These are phyloP conservation scores for Globisporangium mamillatum DNA, from an alignment of 352 stramenopile genomes.

Conservation along the genomic window DNA sequence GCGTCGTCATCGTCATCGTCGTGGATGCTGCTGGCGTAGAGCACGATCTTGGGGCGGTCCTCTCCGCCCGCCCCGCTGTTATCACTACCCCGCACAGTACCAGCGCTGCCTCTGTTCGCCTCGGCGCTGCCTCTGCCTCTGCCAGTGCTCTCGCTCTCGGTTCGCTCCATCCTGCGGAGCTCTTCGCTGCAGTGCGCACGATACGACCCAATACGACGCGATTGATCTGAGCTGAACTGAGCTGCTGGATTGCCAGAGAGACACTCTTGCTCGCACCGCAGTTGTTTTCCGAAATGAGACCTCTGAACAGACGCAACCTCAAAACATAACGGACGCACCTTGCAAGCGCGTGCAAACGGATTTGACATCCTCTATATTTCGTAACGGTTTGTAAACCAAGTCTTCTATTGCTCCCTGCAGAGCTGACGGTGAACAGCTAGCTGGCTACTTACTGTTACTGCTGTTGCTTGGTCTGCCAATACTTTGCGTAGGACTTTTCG, in stretches of 20 bases:
- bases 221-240: too few relatives aligned
- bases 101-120: not conserved
- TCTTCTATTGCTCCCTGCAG: too few relatives aligned
- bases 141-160: not conserved
- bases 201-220: not conserved
- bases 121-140: constrained; percentile 4
- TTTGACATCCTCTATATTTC: too few relatives aligned
- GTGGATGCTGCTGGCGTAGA: constrained; percentile 15
- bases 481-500: constrained; percentile 59
- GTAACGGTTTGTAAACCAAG: too few relatives aligned
- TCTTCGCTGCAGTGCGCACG: too few relatives aligned
- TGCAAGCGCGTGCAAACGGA: too few relatives aligned
- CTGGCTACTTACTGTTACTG: not conserved
- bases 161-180: constrained; percentile 11
- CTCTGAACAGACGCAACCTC: too few relatives aligned
- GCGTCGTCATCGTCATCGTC: constrained; percentile 35
- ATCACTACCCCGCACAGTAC: constrained; percentile 2
- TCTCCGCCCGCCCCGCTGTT: constrained; percentile 6
- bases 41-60: constrained; percentile 16
- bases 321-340: too few relatives aligned
- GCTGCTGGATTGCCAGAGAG: too few relatives aligned
- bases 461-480: constrained; percentile 37
- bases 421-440: too few relatives aligned
- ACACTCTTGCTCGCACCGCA: too few relatives aligned
- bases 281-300: too few relatives aligned